A percentile compares a stretch with the other conserved stretches of the same genome.
phyloP scores from a whole-genome alignment of 1,284 basidiomycete species.

The Ceratobasidium sp. region DNA sequence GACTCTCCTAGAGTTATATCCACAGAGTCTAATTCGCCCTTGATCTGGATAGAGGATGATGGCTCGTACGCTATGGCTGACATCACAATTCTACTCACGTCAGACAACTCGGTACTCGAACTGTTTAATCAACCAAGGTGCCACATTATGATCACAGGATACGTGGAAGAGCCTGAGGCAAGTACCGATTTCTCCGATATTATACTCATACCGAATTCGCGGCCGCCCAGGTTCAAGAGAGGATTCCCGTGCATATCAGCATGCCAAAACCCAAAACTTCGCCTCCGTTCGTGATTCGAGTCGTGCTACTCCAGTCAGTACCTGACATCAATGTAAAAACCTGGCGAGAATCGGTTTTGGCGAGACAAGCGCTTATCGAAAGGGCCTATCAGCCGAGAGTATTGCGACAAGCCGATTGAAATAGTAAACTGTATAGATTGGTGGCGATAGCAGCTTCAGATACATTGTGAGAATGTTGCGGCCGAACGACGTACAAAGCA shows the following conservation, averaged over 20 bases:
- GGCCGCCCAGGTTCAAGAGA: background rate
- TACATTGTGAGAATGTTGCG: background rate
- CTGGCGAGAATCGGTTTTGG: conserved; percentile 22
- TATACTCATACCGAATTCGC: background rate
- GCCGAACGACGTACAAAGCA: background rate
- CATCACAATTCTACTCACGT: conserved; percentile 8
- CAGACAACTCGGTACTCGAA: conserved; percentile 20
- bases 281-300: conserved; percentile 15
- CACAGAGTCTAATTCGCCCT: conserved; percentile 1
- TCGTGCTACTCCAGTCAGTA: conserved; percentile 21
- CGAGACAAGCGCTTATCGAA: conserved; percentile 26
- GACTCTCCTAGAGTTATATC: background rate
- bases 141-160: conserved; percentile 34
- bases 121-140: conserved; percentile 15
- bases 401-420: conserved; percentile 3
- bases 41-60: conserved; percentile 23
- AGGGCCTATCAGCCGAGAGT: background rate
- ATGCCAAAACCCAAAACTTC: background rate
- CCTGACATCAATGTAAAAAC: conserved; percentile 20
- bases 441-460: background rate
- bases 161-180: conserved; percentile 21
- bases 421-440: background rate
- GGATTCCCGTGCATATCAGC: background rate
- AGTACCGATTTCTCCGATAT: background rate
- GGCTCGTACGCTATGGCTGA: conserved; percentile 2